Percentiles rank a stretch among this genome's conserved stretches.
Conservation (phyloP, 345 rosid species). For the Tarenaya hassleriana region DNA sequence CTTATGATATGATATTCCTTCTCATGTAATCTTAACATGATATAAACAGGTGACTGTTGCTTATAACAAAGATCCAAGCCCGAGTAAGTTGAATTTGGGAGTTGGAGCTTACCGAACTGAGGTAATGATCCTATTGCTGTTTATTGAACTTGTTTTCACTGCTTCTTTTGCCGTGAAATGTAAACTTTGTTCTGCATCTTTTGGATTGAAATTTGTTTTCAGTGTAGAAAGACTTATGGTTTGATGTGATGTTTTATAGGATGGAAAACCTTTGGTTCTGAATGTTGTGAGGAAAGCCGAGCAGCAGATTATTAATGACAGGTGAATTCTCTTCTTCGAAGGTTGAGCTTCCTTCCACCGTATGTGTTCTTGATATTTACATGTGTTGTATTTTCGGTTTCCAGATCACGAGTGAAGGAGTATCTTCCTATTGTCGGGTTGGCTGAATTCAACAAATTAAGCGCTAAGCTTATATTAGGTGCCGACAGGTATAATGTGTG, state of each 20-base stretch:
- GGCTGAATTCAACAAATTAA: conserved; percentile 74
- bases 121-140: conserved; percentile 29
- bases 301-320: conserved; percentile 63
- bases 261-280: conserved; percentile 74
- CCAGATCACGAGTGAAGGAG: conserved; percentile 66
- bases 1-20: too few relatives aligned
- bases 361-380: background rate
- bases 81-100: conserved; percentile 86
- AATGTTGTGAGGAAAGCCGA: conserved; percentile 74
- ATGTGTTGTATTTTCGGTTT: conserved; percentile 10
- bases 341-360: background rate
- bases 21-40: background rate
- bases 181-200: background rate
- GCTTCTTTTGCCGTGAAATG: background rate
- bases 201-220: background rate
- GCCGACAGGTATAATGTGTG: conserved; percentile 42
- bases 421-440: conserved; percentile 84
- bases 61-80: conserved; percentile 86
- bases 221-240: background rate
- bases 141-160: conserved; percentile 7
- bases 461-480: conserved; percentile 80
- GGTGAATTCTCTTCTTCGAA: conserved; percentile 26
- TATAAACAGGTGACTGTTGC: conserved; percentile 72
- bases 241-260: conserved; percentile 31
- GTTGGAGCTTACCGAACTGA: conserved; percentile 96